Evolutionary conservation across 768 basidiomycete species (phyloP).

Genomic region (Trametes cingulata): DNA sequence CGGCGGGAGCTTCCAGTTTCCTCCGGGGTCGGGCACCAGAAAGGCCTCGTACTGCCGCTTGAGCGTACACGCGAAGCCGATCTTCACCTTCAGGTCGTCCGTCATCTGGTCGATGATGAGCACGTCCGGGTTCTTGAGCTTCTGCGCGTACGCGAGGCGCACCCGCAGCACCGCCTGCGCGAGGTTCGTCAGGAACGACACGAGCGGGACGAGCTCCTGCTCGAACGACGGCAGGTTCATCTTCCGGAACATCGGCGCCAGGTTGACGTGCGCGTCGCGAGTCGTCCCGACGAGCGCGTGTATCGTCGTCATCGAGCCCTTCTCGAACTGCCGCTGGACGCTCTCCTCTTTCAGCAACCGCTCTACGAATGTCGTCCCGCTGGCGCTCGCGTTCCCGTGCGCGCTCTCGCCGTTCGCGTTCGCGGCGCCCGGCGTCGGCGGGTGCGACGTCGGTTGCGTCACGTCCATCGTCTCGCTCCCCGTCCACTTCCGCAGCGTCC

Average conservation of each 20-base stretch:
- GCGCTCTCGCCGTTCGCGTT: conserved; percentile 39
- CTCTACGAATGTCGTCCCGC: conserved; percentile 88
- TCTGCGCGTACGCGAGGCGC: conserved; percentile 85
- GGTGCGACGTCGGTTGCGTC: conserved; percentile 70
- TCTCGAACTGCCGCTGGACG: conserved; percentile 93
- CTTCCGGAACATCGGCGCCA: conserved; percentile 71
- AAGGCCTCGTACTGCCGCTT: conserved; percentile 95
- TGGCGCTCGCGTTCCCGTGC: conserved; percentile 59
- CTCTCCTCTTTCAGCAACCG: conserved; percentile 93
- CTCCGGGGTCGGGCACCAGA: conserved; percentile 79
- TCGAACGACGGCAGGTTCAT: conserved; percentile 94
- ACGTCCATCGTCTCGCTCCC: conserved; percentile 91
- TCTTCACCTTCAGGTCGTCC: conserved; percentile 87
- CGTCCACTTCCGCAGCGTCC: conserved; percentile 87
- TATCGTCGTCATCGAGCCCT: conserved; percentile 83
- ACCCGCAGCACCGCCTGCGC: conserved; percentile 90
- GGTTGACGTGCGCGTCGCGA: conserved; percentile 83
- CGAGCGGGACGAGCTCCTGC: conserved; percentile 83
- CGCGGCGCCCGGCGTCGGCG: conserved; percentile 37
- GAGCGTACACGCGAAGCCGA: conserved; percentile 91
- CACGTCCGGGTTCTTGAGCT: conserved; percentile 84
- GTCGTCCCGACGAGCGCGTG: conserved; percentile 83
- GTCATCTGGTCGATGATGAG: conserved; percentile 93
- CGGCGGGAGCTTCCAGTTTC: conserved; percentile 85
- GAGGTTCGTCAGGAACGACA: conserved; percentile 95